These are phyloP conservation scores for Botrytis aclada DNA, from an alignment of 2,329 filamentous ascomycete genomes.

Conservation along the genomic window DNA sequence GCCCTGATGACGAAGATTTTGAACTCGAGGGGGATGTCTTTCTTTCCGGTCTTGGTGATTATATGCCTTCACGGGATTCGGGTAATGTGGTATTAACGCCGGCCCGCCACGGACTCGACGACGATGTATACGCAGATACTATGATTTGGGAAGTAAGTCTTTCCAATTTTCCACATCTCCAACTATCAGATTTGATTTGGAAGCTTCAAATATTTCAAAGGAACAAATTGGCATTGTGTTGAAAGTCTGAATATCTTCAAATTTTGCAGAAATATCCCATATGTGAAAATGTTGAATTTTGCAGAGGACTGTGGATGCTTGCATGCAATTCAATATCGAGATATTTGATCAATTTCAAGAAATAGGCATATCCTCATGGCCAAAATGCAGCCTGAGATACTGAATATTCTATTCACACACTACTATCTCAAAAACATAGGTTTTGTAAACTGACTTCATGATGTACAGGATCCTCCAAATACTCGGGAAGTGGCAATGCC, in stretches of 20 bases:
- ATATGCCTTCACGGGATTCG: neutral
- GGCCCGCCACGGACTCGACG: neutral
- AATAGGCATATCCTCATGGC: neutral
- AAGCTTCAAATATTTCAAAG: too few relatives aligned
- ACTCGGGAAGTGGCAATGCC: constrained; percentile 14
- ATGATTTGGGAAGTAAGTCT: neutral
- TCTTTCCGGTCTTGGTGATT: neutral
- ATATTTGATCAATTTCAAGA: neutral
- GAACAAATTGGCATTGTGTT: too few relatives aligned
- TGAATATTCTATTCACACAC: neutral
- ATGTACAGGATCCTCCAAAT: neutral
- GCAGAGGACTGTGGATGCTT: too few relatives aligned
- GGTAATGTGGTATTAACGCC: neutral
- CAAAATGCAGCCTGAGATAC: neutral
- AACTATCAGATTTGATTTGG: too few relatives aligned
- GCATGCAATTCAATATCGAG: too few relatives aligned
- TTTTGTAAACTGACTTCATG: neutral
- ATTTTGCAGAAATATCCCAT: too few relatives aligned
- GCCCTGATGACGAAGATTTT: neutral
- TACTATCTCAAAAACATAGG: neutral
- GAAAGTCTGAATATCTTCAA: too few relatives aligned
- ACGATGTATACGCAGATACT: neutral
- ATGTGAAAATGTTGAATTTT: too few relatives aligned
- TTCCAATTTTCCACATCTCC: too few relatives aligned
- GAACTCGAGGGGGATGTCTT: neutral